These are phyloP conservation scores for Phytopythium helicoides DNA, from an alignment of 352 stramenopile species.

Conservation along the genomic window DNA sequence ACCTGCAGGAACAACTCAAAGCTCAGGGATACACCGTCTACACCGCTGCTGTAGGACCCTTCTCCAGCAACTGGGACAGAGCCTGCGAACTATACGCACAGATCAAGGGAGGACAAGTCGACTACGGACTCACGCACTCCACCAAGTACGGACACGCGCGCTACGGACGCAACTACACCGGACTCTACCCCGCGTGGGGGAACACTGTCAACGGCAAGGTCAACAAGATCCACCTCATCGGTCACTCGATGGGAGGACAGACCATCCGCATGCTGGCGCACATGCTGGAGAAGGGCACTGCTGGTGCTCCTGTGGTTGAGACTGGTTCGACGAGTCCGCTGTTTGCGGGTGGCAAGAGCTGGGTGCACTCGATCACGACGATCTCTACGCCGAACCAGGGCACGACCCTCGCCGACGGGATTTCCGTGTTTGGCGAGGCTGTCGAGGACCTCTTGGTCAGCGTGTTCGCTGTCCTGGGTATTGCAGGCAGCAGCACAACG, in stretches of 20 bases:
- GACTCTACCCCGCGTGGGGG: constrained; percentile 59
- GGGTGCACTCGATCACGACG: constrained; percentile 70
- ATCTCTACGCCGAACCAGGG: constrained; percentile 63
- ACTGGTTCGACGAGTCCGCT: constrained; percentile 26
- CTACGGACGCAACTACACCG: constrained; percentile 44
- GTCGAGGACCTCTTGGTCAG: constrained; percentile 29
- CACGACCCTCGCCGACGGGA: constrained; percentile 42
- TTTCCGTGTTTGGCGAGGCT: constrained; percentile 33
- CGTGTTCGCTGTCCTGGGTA: constrained; percentile 23
- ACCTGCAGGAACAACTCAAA: constrained; percentile 27
- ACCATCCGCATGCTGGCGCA: constrained; percentile 20
- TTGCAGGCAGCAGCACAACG: constrained; percentile 16
- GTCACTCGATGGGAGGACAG: constrained; percentile 80
- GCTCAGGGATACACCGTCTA: constrained; percentile 40
- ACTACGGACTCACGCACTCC: constrained; percentile 53
- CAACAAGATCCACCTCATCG: constrained; percentile 70
- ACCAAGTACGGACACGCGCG: constrained; percentile 29
- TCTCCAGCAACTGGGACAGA: constrained; percentile 64
- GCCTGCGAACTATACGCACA: constrained; percentile 61
- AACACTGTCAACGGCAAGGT: constrained; percentile 39
- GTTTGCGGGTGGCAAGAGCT: constrained; percentile 53
- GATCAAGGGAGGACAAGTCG: constrained; percentile 51
- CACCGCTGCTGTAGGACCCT: constrained; percentile 46
- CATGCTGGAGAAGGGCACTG: constrained; percentile 28
- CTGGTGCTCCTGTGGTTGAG: constrained; percentile 32